Evolutionary conservation across 768 basidiomycete species (phyloP).

Genomic region (Trametes cingulata): DNA sequence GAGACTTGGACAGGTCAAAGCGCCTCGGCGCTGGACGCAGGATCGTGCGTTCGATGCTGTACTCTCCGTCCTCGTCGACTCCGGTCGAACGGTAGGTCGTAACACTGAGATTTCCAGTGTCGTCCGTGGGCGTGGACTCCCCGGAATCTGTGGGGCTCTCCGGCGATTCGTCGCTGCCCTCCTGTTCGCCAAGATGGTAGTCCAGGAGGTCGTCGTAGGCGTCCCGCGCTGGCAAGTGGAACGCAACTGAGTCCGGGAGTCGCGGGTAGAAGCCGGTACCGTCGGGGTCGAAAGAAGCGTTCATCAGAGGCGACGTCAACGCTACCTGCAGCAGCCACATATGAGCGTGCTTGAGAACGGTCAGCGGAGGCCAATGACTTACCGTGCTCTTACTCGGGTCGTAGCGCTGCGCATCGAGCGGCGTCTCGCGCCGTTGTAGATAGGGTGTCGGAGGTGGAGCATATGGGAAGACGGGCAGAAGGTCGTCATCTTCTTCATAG

Average conservation of each 20-base stretch:
- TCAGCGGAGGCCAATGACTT: not conserved
- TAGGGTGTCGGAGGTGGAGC: slow-evolving; percentile 11
- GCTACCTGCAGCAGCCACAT: not conserved
- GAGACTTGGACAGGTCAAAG: slow-evolving; percentile 5
- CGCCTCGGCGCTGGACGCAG: slow-evolving; percentile 6
- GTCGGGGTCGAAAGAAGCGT: not conserved
- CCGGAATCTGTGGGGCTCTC: not conserved
- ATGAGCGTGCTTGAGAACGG: not conserved
- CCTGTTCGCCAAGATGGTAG: not conserved
- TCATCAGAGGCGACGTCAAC: not conserved
- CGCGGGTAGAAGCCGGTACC: not conserved
- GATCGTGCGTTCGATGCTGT: slow-evolving; percentile 15
- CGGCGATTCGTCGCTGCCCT: not conserved
- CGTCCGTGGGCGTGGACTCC: not conserved
- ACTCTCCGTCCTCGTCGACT: slow-evolving; percentile 9
- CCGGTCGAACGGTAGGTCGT: slow-evolving; percentile 6
- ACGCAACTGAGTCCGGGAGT: not conserved
- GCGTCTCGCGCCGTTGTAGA: not conserved
- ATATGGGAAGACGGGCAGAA: not conserved
- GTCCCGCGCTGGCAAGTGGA: not conserved
- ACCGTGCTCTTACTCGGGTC: slow-evolving; percentile 14
- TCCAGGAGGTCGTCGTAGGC: slow-evolving; percentile 2
- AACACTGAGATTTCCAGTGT: not conserved
- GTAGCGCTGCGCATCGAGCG: slow-evolving; percentile 10
- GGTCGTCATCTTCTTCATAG: slow-evolving; percentile 1